phyloP scores from a whole-genome alignment of 768 basidiomycete species.

The Xerocomellus dryophilus region DNA sequence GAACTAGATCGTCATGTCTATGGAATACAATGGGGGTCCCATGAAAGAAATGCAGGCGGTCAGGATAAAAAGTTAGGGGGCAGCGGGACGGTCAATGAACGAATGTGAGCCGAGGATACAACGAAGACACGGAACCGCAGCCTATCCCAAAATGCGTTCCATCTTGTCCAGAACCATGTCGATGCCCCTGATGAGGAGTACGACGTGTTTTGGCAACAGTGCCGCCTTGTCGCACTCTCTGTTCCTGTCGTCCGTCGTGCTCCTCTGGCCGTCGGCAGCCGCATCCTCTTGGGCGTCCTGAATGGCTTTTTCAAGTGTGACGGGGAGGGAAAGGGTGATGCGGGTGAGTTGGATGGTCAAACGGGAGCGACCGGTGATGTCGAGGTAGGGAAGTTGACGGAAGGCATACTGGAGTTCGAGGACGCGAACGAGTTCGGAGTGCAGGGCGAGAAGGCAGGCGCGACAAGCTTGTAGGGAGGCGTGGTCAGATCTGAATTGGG shows the following conservation, averaged over 20 bases:
- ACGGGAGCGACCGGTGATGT: slow-evolving; percentile 70
- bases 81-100: neutral
- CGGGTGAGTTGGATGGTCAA: slow-evolving; percentile 75
- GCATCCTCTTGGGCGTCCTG: slow-evolving; percentile 34
- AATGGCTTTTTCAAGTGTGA: slow-evolving; percentile 69
- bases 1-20: neutral
- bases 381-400: slow-evolving; percentile 71
- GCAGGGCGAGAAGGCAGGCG: slow-evolving; percentile 70
- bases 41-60: neutral
- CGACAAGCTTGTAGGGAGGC: slow-evolving; percentile 53
- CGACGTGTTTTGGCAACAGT: slow-evolving; percentile 58
- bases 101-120: neutral
- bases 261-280: slow-evolving; percentile 1
- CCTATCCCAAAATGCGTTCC: slow-evolving; percentile 48
- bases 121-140: neutral
- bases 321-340: slow-evolving; percentile 70
- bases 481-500: neutral
- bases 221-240: slow-evolving; percentile 22
- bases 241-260: slow-evolving; percentile 6
- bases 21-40: neutral
- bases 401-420: slow-evolving; percentile 79
- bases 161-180: slow-evolving; percentile 64
- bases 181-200: slow-evolving; percentile 56
- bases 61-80: neutral
- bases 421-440: slow-evolving; percentile 69